A percentile compares a stretch with the other conserved stretches of the same genome.
phyloP scores from a whole-genome alignment of 441 rosid species.

The Pelargonium citronellum region DNA sequence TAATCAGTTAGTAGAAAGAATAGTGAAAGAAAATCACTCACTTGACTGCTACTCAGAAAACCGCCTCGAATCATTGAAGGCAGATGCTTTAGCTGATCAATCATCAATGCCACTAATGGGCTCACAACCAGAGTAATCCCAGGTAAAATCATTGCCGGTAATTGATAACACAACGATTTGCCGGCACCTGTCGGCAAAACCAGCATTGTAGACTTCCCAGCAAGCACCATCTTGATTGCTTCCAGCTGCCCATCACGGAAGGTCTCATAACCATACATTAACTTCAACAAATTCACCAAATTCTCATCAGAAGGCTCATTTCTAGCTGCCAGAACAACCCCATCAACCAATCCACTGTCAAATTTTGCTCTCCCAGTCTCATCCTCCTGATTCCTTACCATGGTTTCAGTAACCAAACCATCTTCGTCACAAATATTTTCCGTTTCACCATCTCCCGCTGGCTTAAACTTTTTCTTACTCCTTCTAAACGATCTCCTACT shows the following conservation, averaged over 20 bases:
- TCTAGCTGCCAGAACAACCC: constrained; percentile 41
- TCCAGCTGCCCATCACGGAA: constrained; percentile 78
- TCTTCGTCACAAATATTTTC: constrained; percentile 40
- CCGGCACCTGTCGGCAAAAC: constrained; percentile 93
- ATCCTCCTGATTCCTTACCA: constrained; percentile 20
- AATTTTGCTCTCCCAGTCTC: constrained; percentile 14
- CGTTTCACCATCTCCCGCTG: constrained; percentile 15
- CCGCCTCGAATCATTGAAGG: constrained; percentile 63
- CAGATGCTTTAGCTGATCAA: constrained; percentile 84
- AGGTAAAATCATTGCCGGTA: constrained; percentile 70
- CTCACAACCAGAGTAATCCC: constrained; percentile 84
- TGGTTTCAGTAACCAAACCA: constrained; percentile 37
- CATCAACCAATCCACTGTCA: constrained; percentile 35
- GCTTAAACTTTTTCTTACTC: constrained; percentile 36
- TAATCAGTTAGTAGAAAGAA: not conserved
- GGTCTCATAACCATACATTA: constrained; percentile 63
- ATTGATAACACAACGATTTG: constrained; percentile 84
- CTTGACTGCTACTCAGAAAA: constrained; percentile 77
- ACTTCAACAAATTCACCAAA: constrained; percentile 57
- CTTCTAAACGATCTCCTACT: constrained; percentile 33
- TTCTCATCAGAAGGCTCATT: constrained; percentile 55
- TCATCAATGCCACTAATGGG: constrained; percentile 89
- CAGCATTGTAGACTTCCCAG: constrained; percentile 63
- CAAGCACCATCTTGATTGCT: constrained; percentile 63
- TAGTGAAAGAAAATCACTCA: constrained; percentile 13